Evolutionary conservation across 2,329 filamentous ascomycete genomes (phyloP).

Genomic region (Curvularia hawaiiensis): DNA sequence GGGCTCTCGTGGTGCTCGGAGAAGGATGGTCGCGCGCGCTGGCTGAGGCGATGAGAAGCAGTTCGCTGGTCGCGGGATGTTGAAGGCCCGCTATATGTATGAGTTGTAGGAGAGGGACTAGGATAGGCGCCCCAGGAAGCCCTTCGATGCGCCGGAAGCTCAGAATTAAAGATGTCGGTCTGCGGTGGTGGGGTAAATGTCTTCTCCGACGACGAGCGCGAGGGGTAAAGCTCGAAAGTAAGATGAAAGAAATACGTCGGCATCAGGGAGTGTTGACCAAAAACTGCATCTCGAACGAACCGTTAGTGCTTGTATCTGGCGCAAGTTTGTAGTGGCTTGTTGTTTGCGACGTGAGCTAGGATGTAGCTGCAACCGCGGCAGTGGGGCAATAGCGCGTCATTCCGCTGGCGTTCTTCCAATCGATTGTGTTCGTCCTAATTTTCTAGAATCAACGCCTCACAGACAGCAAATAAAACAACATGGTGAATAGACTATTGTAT

Average conservation of each 20-base stretch:
- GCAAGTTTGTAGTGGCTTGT: neutral
- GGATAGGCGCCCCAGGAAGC: slow-evolving; percentile 44
- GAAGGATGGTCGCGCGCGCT: slow-evolving; percentile 42
- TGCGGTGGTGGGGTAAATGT: slow-evolving; percentile 49
- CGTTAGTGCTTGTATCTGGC: neutral
- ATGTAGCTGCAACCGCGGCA: slow-evolving; percentile 6
- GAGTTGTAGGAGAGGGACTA: slow-evolving; percentile 10
- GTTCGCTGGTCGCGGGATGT: slow-evolving; percentile 26
- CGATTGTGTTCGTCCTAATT: neutral
- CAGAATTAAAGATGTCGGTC: slow-evolving; percentile 53
- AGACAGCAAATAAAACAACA: neutral
- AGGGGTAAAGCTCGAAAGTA: slow-evolving; percentile 62
- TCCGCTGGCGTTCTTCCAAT: neutral
- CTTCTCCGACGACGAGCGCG: slow-evolving; percentile 37
- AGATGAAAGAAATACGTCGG: slow-evolving; percentile 69
- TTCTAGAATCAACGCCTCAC: neutral
- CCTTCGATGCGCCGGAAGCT: slow-evolving; percentile 51
- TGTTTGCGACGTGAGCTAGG: slow-evolving; percentile 12
- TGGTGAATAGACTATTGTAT: neutral
- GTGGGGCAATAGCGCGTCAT: slow-evolving; percentile 18
- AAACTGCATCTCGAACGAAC: slow-evolving; percentile 22
- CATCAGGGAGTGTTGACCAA: slow-evolving; percentile 49
- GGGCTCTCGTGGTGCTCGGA: slow-evolving; percentile 46
- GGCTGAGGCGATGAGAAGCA: slow-evolving; percentile 34
- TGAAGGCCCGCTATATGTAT: slow-evolving; percentile 18